Base-by-base conservation (phyloP, 192 early-diverging fungal genomes). In the Entomortierella beljakovae region DNA sequence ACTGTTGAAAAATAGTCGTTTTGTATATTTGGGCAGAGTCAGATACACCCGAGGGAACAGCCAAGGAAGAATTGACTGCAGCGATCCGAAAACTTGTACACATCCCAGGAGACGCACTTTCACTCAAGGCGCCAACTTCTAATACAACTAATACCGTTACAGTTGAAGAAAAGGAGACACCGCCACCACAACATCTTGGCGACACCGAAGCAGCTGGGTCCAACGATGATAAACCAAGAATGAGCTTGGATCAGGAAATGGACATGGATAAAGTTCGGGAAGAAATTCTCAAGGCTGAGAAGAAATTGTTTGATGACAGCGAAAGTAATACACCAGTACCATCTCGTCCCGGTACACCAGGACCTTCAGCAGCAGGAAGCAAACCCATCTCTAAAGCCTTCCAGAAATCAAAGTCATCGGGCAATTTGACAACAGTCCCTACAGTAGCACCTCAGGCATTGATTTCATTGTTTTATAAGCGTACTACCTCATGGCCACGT, bases 401-500 rank as follows among this genome's bases (percentile, higher is more conserved):
- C 57, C 66, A 79, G 35, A 79, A 79, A 18, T 70, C 75, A 20
- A 79, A 70, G 46, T 61, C 67, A 33, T 23, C 42, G 11, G 31
- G 51, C 6, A 53, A 32, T 9, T 49, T 65, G 37, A 50, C 61
- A 15, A 60, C 64, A 25, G 23, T 29, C 23, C n/a, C 59, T 6
- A 16, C 37, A 18, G 31, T 64, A 10, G 67, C 68, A 16, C 83
- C 80, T 20, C 51, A 53, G 10, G 83, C 76, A 15, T 43, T 82
- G 33, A 84, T 88, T 42, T 58, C 69, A 11, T 53, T 85, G 64
- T 84, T 80, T 32, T 89, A 87, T 37, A 73, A 85, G 40, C 79
- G 82, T 10, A 71, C 83, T 23, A 61, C 72, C 7, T 58, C 82
- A 48, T 63, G 50, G 57, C 64, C 53, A 23, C 20, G 80, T 53